Evolutionary conservation across 2,329 filamentous ascomycete species (phyloP), one percentile per base, ranked within the genome.

Genomic region (Scedosporium dehoogii): DNA sequence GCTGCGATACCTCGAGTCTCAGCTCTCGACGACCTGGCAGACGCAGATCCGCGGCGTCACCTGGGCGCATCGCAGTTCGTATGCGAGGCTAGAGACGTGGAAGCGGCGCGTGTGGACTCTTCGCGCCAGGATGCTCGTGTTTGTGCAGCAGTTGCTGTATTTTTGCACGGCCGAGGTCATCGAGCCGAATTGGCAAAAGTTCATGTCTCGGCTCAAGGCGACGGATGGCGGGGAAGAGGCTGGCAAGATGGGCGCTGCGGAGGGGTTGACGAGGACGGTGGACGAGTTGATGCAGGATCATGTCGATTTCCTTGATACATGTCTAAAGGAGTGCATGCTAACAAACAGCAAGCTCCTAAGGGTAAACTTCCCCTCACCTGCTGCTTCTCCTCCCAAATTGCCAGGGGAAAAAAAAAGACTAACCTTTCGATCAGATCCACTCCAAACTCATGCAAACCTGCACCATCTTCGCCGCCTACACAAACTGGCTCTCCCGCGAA

Each of bases 211-310:
- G 38, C 81, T 97, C 5, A 88, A 87, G 78, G 84, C 79, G 9
- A 82, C 81, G 64, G 82, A 85, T 62, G n/a, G n/a, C n/a, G 77
- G 79, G 12, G 55, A 2, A 21, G 56, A 33, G 6, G 46, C 21
- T 41, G 42, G 23, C 12, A 41, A n/a, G 25, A 72, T 72, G 29
- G 29, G 29, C 29, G 29, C 29, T 7, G 29, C 29, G 65, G 42
- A 59, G 42, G 69, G 73, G 0, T 71, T 75, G 6, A 79, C 78
- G 48, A 76, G 92, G 44, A 99, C 94, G 0, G 94, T 99, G 1
- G 94, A 99, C 70, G 92, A 97, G 76, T 77, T 99, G 71, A 99
- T 99, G 94, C 91, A 97, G 76, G 92, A 97, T 71, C 94, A 99
- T 75, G 92, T 99, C 64, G 94, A 97, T 75, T 99, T 99, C 73